Evolutionary conservation across 176 grass and related monocot species (phyloP), one percentile per base, ranked within the genome.

Genomic region (Avena eriantha): DNA sequence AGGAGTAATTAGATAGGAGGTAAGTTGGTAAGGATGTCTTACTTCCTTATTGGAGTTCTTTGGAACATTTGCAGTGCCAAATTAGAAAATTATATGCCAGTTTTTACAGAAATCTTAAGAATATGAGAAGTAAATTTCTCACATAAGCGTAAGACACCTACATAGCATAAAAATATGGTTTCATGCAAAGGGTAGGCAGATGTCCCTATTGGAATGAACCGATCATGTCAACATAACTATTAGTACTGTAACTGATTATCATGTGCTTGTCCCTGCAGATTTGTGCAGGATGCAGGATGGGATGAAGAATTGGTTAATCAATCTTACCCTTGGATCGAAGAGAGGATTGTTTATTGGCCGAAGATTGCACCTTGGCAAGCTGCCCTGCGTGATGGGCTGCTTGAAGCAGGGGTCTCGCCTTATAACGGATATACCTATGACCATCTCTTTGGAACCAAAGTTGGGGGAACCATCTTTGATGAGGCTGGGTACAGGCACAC

Each of bases 361-460:
- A 93, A 93, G 33, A 81, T 96, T 61, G 76, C 90, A 70, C 92
- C 97, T 51, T 98, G 97, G 94, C 97, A 98, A 86, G 80, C 78
- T 55, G 97, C 97, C 19, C 57, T 98, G 16, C 88, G 88, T 48
- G 84, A 94, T 51, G 97, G 94, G 18, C 82, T 98, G 46, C 88
- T 98, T 24, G 90, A 94, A 84, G 92, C 94, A 47, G 94, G 97
- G 14, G 76, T 96, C 45, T 88, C 92, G 8, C 97, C 97, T 18
- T 98, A 92, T 71, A 98, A 98, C 51, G 97, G 97, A 50, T 98
- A 94, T 76, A 91, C 88, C 58, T 98, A 85, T 69, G 94, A 98
- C 59, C 97, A 98, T 85, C 51, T 96, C 60, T 89, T 85, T 69
- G 97, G 94, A 22, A 98, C 97, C 8, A 98, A 98, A 78, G 78